Evolutionary conservation across 2,329 filamentous ascomycete genomes (phyloP), one percentile per base, ranked within the genome.

Genomic region (Paecilomyces fulvus): DNA sequence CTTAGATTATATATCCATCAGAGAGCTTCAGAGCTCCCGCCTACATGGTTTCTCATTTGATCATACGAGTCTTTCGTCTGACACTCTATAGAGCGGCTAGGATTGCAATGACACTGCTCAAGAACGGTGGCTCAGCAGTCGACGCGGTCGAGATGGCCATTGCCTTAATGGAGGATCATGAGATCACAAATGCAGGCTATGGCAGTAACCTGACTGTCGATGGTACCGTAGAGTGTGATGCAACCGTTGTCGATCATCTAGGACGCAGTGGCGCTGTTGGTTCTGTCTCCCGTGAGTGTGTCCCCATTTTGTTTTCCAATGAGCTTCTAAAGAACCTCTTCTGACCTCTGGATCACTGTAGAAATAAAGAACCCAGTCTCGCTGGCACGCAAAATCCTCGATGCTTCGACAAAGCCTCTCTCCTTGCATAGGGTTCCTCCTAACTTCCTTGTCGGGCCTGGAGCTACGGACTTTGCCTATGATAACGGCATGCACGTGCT

Each of bases 121-220:
- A 83, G 65, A 83, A 82, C 60, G 94, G 94, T 23, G 88, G 86
- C 9, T 84, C 85, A 48, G 90, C 94, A 3, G 80, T 92, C 3
- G 90, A 97, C 67, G 94, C 92, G 14, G 88, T 96, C 21, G 94
- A 96, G 72, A 87, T 88, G 53, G 90, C 94, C 30, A 85, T 99
- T 65, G 89, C 87, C 63, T 80, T 90, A 20, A 83, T 99, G 17
- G 94, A 99, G 74, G 90, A 99, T 69, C 86, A 88, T 56, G 91
- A 96, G 66, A 95, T 99, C 62, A 99, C 95, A 33, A 99, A 99
- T 70, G 89, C 92, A 37, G 94, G 94, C 0, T 97, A 89, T 69
- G 94, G 95, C 51, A 99, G 94, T 74, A 99, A 99, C 66, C 78
- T 99, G 23, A 87, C 90, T 49, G 89, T 95, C 60, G 88, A 96